Evolutionary conservation across 768 basidiomycete genomes (phyloP), one percentile per base, ranked within the genome.

Genomic region (Pisolithus albus): DNA sequence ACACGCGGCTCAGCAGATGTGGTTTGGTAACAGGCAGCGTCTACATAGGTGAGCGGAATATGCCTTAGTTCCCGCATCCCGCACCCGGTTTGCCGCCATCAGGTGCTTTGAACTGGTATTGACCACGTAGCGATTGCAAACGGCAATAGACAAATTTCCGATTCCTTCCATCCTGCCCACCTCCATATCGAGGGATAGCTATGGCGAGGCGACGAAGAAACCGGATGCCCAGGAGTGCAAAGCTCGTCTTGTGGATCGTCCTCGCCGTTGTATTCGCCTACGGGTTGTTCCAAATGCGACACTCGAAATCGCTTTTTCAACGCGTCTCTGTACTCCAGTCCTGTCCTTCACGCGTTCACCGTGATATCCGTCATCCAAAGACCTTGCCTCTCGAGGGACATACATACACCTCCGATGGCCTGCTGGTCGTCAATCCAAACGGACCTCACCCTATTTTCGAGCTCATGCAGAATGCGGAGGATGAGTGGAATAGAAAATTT

Each of bases 361-460:
- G 10, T 43, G 42, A 26, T 11, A 26, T 26, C 7, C 42, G 3
- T 15, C 23, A 13, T 5, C 19, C 24, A 8, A 26, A 43, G 13
- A 5, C 45, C n/a, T 15, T 46, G 26, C 18, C 45, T 23, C 32
- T 50, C 21, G 57, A 46, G 5, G 13, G 24, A 8, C 70, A 73
- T 47, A 50, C 46, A 0, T 52, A 59, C 30, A 53, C 61, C 2
- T 18, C 54, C 1, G 62, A 67, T 32, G 72, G 72, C 1, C 51
- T 70, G 23, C 57, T 73, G 10, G 40, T 64, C 18, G 69, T 70
- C 52, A 68, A 73, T 42, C 64, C 64, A 0, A 45, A 64, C 6
- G 72, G 68, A 0, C 56, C 64, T 1, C 75, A 79, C 53, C 77
- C 76, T 1, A 72, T 79, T 18, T 68, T 69, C 49, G 69, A 71